Conservation (phyloP, 495 filamentous ascomycete genomes). For the Immersiella caudata region DNA sequence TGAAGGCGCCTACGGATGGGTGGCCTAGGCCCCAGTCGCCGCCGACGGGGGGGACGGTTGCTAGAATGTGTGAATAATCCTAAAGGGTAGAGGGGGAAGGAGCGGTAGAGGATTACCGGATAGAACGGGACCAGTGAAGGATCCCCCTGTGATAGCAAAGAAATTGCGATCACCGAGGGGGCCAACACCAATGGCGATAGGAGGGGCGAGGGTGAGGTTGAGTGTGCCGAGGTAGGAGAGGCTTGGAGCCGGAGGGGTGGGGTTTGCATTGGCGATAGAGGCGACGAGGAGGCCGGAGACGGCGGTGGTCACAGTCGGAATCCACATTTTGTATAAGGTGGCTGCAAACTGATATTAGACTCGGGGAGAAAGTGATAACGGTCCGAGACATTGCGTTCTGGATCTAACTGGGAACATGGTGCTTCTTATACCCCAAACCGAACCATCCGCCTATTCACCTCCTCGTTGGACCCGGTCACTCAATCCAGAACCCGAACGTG, state of each 20-base stretch:
- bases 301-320: too few relatives aligned
- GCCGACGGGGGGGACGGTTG: constrained; percentile 12
- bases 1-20: constrained; percentile 5
- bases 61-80: background rate
- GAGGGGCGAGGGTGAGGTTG: constrained; percentile 1
- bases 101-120: constrained; percentile 1
- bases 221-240: background rate
- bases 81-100: background rate
- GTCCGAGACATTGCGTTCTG: too few relatives aligned
- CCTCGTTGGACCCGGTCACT: too few relatives aligned
- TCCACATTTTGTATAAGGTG: too few relatives aligned
- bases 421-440: too few relatives aligned
- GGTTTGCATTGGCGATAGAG: background rate
- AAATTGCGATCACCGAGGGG: constrained; percentile 15
- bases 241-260: background rate
- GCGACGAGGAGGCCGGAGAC: too few relatives aligned
- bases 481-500: too few relatives aligned
- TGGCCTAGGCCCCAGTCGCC: constrained; percentile 23
- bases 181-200: constrained; percentile 18
- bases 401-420: too few relatives aligned
- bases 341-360: too few relatives aligned
- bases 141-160: constrained; percentile 21
- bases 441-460: too few relatives aligned
- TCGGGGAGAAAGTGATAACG: too few relatives aligned
- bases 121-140: constrained; percentile 20